phyloP scores from a whole-genome alignment of 768 basidiomycete genomes.

The Tremella mesenterica region DNA sequence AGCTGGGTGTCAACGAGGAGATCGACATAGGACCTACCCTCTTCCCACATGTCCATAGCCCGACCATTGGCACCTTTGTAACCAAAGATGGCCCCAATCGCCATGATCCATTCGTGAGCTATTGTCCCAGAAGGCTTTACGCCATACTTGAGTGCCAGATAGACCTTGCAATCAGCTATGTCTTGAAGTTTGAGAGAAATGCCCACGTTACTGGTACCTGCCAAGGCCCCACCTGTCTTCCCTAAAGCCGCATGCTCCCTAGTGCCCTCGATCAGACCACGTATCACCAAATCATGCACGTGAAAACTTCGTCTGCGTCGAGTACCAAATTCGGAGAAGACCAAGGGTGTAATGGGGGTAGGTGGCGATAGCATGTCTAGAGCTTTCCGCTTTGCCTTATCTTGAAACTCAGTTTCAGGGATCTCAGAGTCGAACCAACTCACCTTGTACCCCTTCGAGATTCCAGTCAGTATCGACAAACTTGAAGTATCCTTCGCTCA shows the following conservation, averaged over 20 bases:
- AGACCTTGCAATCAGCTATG: constrained; percentile 51
- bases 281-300: constrained; percentile 68
- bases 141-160: constrained; percentile 70
- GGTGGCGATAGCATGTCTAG: constrained; percentile 47
- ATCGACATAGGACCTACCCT: constrained; percentile 47
- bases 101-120: constrained; percentile 49
- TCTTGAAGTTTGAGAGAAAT: constrained; percentile 2
- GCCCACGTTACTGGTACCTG: constrained; percentile 82
- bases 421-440: background rate
- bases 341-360: constrained; percentile 12
- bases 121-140: constrained; percentile 58
- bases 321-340: constrained; percentile 47
- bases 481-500: constrained; percentile 82
- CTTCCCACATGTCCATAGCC: constrained; percentile 81
- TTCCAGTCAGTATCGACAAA: constrained; percentile 71
- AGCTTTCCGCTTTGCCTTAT: constrained; percentile 65
- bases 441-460: constrained; percentile 54
- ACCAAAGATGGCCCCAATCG: constrained; percentile 68
- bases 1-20: background rate
- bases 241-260: constrained; percentile 47
- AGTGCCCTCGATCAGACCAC: constrained; percentile 59
- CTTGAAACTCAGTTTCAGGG: constrained; percentile 46
- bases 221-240: constrained; percentile 48
- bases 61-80: constrained; percentile 66
- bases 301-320: constrained; percentile 48